Evolutionary conservation across 495 filamentous ascomycete genomes (phyloP).

Genomic region (Podospora pseudocomata): DNA sequence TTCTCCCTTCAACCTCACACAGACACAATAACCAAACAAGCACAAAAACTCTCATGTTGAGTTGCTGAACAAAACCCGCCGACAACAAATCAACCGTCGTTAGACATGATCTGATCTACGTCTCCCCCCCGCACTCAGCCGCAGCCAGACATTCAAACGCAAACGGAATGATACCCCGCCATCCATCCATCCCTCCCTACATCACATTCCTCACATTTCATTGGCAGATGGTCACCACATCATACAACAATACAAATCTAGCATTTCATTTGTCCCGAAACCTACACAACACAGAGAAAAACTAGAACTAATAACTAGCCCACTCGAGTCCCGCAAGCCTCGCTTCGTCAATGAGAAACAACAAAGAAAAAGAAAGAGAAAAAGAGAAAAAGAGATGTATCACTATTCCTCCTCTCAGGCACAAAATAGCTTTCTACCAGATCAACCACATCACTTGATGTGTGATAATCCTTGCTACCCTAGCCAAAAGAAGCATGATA

Average conservation of each 20-base stretch:
- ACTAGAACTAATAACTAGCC: background rate
- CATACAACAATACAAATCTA: background rate
- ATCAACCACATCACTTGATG: background rate
- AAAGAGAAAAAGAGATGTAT: background rate
- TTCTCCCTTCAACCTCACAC: background rate
- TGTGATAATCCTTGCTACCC: background rate
- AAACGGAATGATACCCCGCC: slow-evolving; percentile 1
- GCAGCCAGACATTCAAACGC: background rate
- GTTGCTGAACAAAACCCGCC: too few species aligned
- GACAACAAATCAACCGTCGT: background rate
- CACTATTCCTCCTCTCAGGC: background rate
- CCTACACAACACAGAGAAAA: background rate
- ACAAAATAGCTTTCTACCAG: background rate
- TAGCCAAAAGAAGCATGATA: slow-evolving; percentile 15
- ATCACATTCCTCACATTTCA: background rate
- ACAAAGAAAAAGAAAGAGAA: too few species aligned
- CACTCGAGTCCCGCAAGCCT: background rate
- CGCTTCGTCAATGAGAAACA: background rate
- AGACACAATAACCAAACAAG: background rate
- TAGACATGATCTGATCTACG: background rate
- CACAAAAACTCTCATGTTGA: background rate
- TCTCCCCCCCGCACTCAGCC: background rate
- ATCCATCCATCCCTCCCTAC: background rate
- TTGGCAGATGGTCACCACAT: background rate
- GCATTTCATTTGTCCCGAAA: background rate